These are phyloP conservation scores for Picochlorum costavermella DNA, from an alignment of 139 green algal species.

Conservation along the genomic window DNA sequence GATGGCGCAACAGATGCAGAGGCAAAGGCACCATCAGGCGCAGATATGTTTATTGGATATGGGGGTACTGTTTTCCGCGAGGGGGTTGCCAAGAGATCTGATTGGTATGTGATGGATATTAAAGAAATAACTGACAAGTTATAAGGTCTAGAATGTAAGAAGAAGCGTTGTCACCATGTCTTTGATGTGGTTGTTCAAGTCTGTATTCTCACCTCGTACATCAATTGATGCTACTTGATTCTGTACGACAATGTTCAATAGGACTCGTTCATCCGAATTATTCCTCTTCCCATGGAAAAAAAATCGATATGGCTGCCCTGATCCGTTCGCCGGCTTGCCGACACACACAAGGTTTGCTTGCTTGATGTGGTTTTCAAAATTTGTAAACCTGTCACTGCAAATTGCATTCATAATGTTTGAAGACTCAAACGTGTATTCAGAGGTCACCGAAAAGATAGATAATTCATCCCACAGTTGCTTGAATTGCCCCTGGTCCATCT, in stretches of 20 bases:
- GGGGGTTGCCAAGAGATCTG: slow-evolving; percentile 66
- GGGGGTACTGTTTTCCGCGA: slow-evolving; percentile 75
- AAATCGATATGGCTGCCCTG: slow-evolving; percentile 13
- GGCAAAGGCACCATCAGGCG: slow-evolving; percentile 66
- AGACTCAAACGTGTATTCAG: neutral
- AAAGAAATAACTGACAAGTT: slow-evolving; percentile 39
- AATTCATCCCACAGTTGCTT: neutral
- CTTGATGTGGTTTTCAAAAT: slow-evolving; percentile 27
- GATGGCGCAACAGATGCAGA: slow-evolving; percentile 96
- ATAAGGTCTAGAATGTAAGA: slow-evolving; percentile 11
- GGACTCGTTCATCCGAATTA: slow-evolving; percentile 5
- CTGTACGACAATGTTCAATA: slow-evolving; percentile 10
- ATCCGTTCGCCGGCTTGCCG: slow-evolving; percentile 17
- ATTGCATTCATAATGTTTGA: neutral
- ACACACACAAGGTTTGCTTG: slow-evolving; percentile 25
- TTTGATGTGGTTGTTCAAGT: slow-evolving; percentile 9
- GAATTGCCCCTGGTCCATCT: neutral
- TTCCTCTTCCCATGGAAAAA: slow-evolving; percentile 20
- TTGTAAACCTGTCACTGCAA: neutral
- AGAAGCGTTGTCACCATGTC: slow-evolving; percentile 23
- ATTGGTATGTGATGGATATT: slow-evolving; percentile 86
- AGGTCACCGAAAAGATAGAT: neutral
- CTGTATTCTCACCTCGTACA: slow-evolving; percentile 6
- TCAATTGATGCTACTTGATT: slow-evolving; percentile 1
- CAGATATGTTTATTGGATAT: slow-evolving; percentile 93